These are phyloP conservation scores for Neofusicoccum kwambonambiense DNA, from an alignment of 2,329 filamentous ascomycete species.

Conservation along the genomic window DNA sequence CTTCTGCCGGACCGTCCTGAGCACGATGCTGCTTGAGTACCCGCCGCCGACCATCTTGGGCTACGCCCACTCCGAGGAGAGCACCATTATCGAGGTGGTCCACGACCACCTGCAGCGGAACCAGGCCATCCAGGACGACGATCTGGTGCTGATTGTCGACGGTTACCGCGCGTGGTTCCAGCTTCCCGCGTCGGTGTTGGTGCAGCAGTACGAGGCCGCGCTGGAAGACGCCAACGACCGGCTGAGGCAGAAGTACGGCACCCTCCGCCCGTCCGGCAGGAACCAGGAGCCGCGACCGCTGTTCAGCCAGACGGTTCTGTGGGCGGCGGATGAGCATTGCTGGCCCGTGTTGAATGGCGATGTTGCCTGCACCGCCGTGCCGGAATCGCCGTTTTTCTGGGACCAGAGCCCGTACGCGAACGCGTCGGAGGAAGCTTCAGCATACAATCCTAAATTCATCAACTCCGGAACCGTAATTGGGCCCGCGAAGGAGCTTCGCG, in stretches of 20 bases:
- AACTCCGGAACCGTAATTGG: conserved; percentile 53
- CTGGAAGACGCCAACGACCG: conserved; percentile 54
- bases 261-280: conserved; percentile 19
- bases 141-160: conserved; percentile 64
- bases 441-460: conserved; percentile 43
- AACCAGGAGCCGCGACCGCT: conserved; percentile 20
- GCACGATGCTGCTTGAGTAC: conserved; percentile 59
- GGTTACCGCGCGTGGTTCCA: conserved; percentile 66
- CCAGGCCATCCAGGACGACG: conserved; percentile 53
- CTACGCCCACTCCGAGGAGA: conserved; percentile 44
- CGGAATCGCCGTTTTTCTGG: conserved; percentile 50
- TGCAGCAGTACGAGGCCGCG: conserved; percentile 60
- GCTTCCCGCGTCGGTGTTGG: conserved; percentile 61
- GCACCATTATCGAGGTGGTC: conserved; percentile 41
- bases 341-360: conserved; percentile 43
- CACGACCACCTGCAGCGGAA: conserved; percentile 48
- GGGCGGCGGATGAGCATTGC: conserved; percentile 56
- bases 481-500: conserved; percentile 48
- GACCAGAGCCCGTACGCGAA: conserved; percentile 28
- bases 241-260: conserved; percentile 52
- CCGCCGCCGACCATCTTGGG: conserved; percentile 57
- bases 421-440: background rate
- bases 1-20: conserved; percentile 59
- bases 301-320: conserved; percentile 55
- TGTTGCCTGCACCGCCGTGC: conserved; percentile 53